phyloP scores from a whole-genome alignment of 2,329 filamentous ascomycete genomes.

The Ceratocystis ficicola region DNA sequence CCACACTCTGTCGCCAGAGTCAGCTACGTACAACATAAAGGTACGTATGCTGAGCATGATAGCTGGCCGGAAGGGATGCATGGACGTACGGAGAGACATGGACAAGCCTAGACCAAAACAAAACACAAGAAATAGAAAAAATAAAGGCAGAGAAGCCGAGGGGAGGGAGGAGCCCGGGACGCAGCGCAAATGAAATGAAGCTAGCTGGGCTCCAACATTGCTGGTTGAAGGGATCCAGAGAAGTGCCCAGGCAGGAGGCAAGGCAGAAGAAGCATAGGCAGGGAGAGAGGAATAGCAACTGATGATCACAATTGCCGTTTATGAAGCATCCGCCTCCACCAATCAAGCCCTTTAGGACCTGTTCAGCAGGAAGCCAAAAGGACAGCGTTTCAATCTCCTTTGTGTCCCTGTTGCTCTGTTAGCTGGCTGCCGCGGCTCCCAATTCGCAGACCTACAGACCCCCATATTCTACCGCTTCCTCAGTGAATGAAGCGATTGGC shows the following conservation, averaged over 20 bases:
- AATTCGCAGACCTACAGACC: neutral
- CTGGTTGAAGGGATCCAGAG: too few relatives aligned
- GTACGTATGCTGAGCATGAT: neutral
- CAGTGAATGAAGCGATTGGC: too few relatives aligned
- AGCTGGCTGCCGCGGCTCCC: neutral
- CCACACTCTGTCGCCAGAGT: neutral
- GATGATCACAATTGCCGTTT: neutral
- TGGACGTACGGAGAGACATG: conserved; percentile 7
- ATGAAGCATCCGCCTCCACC: neutral
- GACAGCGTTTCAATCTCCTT: neutral
- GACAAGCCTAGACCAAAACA: neutral
- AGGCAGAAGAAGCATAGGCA: neutral
- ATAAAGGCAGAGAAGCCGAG: too few relatives aligned
- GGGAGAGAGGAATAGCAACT: neutral
- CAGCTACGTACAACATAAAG: too few relatives aligned
- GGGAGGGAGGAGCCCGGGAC: too few relatives aligned
- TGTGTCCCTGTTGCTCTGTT: neutral
- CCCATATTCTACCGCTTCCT: neutral
- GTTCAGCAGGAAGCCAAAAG: neutral
- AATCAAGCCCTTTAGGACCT: neutral
- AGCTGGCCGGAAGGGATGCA: neutral
- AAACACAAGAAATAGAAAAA: too few relatives aligned
- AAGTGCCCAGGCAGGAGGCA: neutral
- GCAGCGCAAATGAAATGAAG: too few relatives aligned
- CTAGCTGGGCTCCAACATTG: neutral